phyloP scores from a whole-genome alignment of 352 stramenopile genomes.

The Pythium grandisporangium region DNA sequence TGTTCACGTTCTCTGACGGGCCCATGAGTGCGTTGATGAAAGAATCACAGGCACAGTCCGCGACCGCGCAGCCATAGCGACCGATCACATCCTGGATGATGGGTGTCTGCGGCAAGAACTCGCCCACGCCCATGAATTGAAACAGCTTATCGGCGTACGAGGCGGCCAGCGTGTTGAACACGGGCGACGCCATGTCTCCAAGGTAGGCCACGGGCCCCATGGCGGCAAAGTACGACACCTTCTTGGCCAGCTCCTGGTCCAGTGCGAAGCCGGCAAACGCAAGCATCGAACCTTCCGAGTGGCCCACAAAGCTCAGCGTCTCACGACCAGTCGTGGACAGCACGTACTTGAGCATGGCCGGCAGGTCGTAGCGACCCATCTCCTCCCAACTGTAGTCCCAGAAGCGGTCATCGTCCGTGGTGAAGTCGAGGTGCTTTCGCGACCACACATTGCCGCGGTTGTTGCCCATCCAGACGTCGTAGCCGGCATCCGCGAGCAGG shows the following conservation, averaged over 20 bases:
- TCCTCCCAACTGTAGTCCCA: constrained; percentile 57
- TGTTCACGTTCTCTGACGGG: constrained; percentile 37
- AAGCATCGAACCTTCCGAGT: constrained; percentile 57
- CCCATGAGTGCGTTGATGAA: constrained; percentile 32
- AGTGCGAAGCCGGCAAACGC: constrained; percentile 46
- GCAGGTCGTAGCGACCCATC: constrained; percentile 40
- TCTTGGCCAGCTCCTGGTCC: constrained; percentile 45
- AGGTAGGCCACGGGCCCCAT: constrained; percentile 40
- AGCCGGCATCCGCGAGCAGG: constrained; percentile 42
- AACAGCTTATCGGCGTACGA: constrained; percentile 39
- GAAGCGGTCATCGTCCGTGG: constrained; percentile 24
- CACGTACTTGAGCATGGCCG: constrained; percentile 47
- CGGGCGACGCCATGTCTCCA: constrained; percentile 23
- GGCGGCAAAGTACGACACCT: constrained; percentile 51
- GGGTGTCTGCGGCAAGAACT: constrained; percentile 34
- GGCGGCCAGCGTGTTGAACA: constrained; percentile 33
- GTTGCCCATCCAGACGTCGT: constrained; percentile 58
- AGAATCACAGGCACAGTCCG: constrained; percentile 24
- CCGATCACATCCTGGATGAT: constrained; percentile 37
- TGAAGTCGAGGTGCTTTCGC: constrained; percentile 32
- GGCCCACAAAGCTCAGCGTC: constrained; percentile 44
- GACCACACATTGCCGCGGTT: constrained; percentile 55
- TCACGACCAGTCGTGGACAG: constrained; percentile 20
- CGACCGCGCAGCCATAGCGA: constrained; percentile 27
- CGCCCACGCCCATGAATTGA: constrained; percentile 22